Evolutionary conservation across 768 basidiomycete genomes (phyloP).

Genomic region (Chalciporus piperatus): DNA sequence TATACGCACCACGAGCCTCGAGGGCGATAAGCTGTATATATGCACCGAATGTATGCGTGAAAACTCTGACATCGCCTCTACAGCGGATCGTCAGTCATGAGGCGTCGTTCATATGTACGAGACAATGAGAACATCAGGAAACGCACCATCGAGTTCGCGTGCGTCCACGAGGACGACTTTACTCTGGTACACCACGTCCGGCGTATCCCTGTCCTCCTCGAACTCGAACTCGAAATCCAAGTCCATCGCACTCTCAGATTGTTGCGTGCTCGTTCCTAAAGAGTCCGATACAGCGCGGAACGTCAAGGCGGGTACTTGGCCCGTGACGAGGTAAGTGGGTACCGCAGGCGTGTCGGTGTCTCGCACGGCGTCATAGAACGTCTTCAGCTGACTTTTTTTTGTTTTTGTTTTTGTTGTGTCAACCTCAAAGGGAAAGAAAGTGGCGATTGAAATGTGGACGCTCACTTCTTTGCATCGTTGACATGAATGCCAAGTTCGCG

Average conservation of each 20-base stretch:
- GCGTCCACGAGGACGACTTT: conserved; percentile 62
- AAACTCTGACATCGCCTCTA: conserved; percentile 57
- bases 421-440: too few relatives aligned
- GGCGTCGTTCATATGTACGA: too few relatives aligned
- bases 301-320: conserved; percentile 39
- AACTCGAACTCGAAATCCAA: conserved; percentile 38
- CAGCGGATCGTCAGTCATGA: too few relatives aligned
- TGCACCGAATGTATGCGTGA: conserved; percentile 52
- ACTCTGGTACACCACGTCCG: conserved; percentile 43
- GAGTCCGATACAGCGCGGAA: background rate
- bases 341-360: conserved; percentile 30
- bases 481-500: conserved; percentile 70
- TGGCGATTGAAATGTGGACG: background rate
- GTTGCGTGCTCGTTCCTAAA: background rate
- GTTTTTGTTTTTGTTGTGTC: background rate
- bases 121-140: too few relatives aligned
- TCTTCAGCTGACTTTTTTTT: conserved; percentile 55
- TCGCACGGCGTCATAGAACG: conserved; percentile 47
- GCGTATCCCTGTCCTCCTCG: conserved; percentile 39
- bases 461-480: conserved; percentile 74
- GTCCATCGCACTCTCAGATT: conserved; percentile 19
- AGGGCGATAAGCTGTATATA: conserved; percentile 71
- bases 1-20: conserved; percentile 45
- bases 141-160: conserved; percentile 60
- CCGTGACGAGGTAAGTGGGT: conserved; percentile 74